Conservation (phyloP, 2,329 filamentous ascomycete genomes). For the Fusarium longipes region DNA sequence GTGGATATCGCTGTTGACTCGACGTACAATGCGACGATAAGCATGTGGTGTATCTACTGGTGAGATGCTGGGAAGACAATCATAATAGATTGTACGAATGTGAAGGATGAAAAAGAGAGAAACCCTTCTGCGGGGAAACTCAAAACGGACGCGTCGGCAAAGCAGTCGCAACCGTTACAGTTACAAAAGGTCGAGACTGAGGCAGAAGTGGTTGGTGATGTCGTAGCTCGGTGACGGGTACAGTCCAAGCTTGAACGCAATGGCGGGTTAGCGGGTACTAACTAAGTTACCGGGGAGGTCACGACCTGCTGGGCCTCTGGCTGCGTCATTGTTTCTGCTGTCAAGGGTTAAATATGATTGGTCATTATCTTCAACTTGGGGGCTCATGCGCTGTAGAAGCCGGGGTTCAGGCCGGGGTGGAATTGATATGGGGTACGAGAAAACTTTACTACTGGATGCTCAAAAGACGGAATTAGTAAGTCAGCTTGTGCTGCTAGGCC, state of each 20-base stretch:
- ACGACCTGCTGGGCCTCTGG: slow-evolving; percentile 6
- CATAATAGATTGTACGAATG: slow-evolving; percentile 25
- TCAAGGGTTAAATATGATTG: slow-evolving; percentile 24
- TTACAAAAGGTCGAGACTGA: slow-evolving; percentile 21
- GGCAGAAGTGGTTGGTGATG: slow-evolving; percentile 29
- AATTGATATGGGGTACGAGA: too few relatives aligned
- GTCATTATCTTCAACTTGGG: slow-evolving; percentile 12
- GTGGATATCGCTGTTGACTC: slow-evolving; percentile 26
- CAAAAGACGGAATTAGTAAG: too few relatives aligned
- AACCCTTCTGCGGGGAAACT: slow-evolving; percentile 19
- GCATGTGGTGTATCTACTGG: slow-evolving; percentile 17
- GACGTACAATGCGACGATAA: slow-evolving; percentile 29
- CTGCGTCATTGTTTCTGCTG: slow-evolving; percentile 41
- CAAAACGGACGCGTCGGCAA: slow-evolving; percentile 22
- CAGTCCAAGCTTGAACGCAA: slow-evolving; percentile 26
- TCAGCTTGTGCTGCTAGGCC: too few relatives aligned
- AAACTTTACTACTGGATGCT: too few relatives aligned
- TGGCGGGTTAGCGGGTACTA: slow-evolving; percentile 5
- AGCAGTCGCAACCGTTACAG: slow-evolving; percentile 25
- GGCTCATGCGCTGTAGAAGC: slow-evolving; percentile 20
- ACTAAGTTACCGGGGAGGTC: slow-evolving; percentile 34
- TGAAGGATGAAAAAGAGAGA: slow-evolving; percentile 6
- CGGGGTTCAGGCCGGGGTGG: slow-evolving; percentile 22
- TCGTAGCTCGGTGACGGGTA: slow-evolving; percentile 38
- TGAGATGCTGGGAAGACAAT: slow-evolving; percentile 23